Percentiles rank a stretch among this genome's conserved stretches.
Conservation (phyloP, 1,284 basidiomycete species). For the Microbotryomycetes sp. region DNA sequence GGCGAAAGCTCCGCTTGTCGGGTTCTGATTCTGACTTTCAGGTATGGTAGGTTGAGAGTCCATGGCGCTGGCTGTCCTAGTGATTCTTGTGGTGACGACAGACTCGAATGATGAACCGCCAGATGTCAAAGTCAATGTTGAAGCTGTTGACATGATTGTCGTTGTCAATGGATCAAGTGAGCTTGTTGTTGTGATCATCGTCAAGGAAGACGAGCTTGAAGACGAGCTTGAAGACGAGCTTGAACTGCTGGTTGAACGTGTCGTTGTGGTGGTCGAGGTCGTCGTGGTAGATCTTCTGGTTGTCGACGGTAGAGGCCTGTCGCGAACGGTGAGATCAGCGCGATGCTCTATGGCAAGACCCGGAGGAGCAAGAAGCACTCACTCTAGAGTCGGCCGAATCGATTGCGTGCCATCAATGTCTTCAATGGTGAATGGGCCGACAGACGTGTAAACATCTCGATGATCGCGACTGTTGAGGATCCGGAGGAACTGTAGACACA, state of each 20-base stretch:
- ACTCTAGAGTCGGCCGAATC: not conserved
- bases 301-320: not conserved
- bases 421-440: conserved; percentile 17
- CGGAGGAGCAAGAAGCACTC: too few species aligned
- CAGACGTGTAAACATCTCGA: conserved; percentile 15
- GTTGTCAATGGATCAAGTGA: not conserved
- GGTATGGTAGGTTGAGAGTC: not conserved
- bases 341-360: too few species aligned
- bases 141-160: not conserved
- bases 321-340: not conserved
- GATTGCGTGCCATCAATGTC: not conserved
- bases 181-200: not conserved
- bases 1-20: not conserved
- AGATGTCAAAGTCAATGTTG: not conserved
- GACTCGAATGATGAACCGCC: not conserved
- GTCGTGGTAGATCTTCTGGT: not conserved
- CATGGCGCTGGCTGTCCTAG: not conserved
- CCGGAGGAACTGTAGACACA: conserved; percentile 8
- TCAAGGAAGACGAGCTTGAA: too few species aligned
- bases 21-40: not conserved
- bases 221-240: not conserved
- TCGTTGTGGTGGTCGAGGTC: not conserved
- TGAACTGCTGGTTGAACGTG: too few species aligned
- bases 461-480: conserved; percentile 22
- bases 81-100: not conserved